A percentile compares a stretch with the other conserved stretches of the same genome.
These are phyloP conservation scores for Sporothrix protearum DNA, from an alignment of 2,329 filamentous ascomycete species.

Conservation along the genomic window DNA sequence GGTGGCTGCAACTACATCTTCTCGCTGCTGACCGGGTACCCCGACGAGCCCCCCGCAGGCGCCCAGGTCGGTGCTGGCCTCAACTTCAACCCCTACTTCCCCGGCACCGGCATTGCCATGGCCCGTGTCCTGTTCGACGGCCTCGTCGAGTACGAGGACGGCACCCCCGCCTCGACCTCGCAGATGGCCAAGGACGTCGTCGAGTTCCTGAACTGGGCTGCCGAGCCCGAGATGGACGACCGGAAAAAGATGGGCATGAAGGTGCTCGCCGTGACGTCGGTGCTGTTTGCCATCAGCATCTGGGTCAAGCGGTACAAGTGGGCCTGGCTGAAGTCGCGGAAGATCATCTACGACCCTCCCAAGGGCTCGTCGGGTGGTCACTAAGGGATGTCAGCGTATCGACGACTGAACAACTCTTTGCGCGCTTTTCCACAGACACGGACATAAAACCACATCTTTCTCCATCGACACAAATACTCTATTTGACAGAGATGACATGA, in stretches of 20 bases:
- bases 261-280: constrained; percentile 75
- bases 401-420: too few relatives aligned
- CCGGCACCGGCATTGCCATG: constrained; percentile 98
- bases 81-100: constrained; percentile 99
- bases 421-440: neutral
- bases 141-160: constrained; percentile 96
- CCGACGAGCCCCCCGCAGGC: constrained; percentile 90
- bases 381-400: constrained; percentile 14
- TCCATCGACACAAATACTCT: neutral
- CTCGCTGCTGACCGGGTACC: constrained; percentile 92
- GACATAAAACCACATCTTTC: neutral
- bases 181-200: constrained; percentile 99
- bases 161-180: constrained; percentile 86
- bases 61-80: constrained; percentile 80
- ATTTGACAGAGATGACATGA: constrained; percentile 1
- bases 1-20: constrained; percentile 99
- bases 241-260: constrained; percentile 99
- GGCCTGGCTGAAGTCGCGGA: constrained; percentile 91
- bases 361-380: constrained; percentile 44
- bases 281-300: constrained; percentile 80
- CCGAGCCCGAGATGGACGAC: constrained; percentile 98
- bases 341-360: constrained; percentile 84
- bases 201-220: constrained; percentile 98
- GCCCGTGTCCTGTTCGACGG: constrained; percentile 97
- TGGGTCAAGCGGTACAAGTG: constrained; percentile 99